phyloP scores from a whole-genome alignment of 495 filamentous ascomycete species.

The Xanthoparmelia taractica region DNA sequence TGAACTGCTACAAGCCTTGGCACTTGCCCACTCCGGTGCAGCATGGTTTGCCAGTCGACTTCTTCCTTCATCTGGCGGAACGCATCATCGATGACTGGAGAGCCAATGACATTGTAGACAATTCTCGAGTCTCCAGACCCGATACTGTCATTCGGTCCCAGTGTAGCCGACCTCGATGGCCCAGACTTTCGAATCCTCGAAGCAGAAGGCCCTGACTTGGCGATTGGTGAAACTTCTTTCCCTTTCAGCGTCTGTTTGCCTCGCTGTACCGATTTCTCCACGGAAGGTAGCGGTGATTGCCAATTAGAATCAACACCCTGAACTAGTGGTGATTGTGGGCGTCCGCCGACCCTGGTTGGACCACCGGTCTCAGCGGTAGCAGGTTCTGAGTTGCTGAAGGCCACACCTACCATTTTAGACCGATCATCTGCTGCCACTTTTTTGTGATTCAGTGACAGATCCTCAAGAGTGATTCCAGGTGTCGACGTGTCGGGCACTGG shows the following conservation, averaged over 20 bases:
- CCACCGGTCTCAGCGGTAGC: not conserved
- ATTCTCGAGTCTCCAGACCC: slow-evolving; percentile 78
- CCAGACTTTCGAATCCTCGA: slow-evolving; percentile 12
- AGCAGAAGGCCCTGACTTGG: not conserved
- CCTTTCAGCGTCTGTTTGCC: not conserved
- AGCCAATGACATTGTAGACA: slow-evolving; percentile 58
- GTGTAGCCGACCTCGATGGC: slow-evolving; percentile 16
- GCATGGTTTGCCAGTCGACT: slow-evolving; percentile 87
- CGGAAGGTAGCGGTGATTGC: not conserved
- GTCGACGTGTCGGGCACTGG: slow-evolving; percentile 30
- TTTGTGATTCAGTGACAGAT: slow-evolving; percentile 14
- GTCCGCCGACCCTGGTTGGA: not conserved
- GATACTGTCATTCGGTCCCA: slow-evolving; percentile 41
- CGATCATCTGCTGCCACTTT: not conserved
- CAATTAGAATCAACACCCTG: not conserved
- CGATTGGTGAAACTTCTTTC: not conserved
- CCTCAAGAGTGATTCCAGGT: slow-evolving; percentile 27
- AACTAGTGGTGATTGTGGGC: not conserved
- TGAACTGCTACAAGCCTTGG: slow-evolving; percentile 91
- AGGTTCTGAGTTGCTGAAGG: not conserved
- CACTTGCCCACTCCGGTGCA: slow-evolving; percentile 83
- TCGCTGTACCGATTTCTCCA: not conserved
- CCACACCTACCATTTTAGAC: not conserved
- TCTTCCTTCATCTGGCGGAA: slow-evolving; percentile 54
- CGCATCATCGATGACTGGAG: slow-evolving; percentile 57